Evolutionary conservation across 805 yeast genomes (phyloP).

Genomic region (Saccharomycopsis olivae): DNA sequence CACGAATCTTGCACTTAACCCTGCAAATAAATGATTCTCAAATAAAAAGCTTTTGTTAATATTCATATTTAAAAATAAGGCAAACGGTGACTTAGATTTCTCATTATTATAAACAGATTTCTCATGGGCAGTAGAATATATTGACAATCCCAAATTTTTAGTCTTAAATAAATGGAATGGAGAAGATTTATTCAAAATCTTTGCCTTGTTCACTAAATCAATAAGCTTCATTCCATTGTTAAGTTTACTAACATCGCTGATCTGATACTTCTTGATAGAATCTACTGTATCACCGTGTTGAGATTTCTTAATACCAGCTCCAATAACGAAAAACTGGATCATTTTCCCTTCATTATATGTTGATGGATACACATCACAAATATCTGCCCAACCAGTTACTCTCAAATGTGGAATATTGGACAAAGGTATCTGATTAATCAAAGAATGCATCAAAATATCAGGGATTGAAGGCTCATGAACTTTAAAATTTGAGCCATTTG

Average conservation of each 20-base stretch:
- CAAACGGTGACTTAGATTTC: conserved; percentile 48
- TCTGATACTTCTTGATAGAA: conserved; percentile 20
- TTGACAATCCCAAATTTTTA: conserved; percentile 26
- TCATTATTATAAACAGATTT: conserved; percentile 40
- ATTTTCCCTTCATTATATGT: conserved; percentile 25
- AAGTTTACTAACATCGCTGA: conserved; percentile 21
- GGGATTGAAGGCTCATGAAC: conserved; percentile 49
- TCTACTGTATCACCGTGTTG: conserved; percentile 10
- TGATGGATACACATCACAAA: conserved; percentile 44
- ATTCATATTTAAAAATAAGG: conserved; percentile 52
- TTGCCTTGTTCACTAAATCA: conserved; percentile 55
- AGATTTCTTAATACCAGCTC: conserved; percentile 19
- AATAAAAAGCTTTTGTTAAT: conserved; percentile 30
- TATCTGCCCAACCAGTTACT: conserved; percentile 59
- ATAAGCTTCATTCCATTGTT: conserved; percentile 34
- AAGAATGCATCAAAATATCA: conserved; percentile 81
- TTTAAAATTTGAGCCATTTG: conserved; percentile 17
- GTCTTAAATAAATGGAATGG: conserved; percentile 79
- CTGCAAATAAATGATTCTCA: conserved; percentile 31
- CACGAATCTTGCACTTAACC: conserved; percentile 36
- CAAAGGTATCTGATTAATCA: conserved; percentile 76
- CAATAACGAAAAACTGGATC: conserved; percentile 18
- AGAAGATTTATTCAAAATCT: conserved; percentile 62
- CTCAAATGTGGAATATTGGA: conserved; percentile 54
- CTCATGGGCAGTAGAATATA: conserved; percentile 68